A percentile compares a stretch with the other conserved stretches of the same genome.
phyloP scores from a whole-genome alignment of 2,329 filamentous ascomycete genomes.

The Bimuria novae-zelandiae region DNA sequence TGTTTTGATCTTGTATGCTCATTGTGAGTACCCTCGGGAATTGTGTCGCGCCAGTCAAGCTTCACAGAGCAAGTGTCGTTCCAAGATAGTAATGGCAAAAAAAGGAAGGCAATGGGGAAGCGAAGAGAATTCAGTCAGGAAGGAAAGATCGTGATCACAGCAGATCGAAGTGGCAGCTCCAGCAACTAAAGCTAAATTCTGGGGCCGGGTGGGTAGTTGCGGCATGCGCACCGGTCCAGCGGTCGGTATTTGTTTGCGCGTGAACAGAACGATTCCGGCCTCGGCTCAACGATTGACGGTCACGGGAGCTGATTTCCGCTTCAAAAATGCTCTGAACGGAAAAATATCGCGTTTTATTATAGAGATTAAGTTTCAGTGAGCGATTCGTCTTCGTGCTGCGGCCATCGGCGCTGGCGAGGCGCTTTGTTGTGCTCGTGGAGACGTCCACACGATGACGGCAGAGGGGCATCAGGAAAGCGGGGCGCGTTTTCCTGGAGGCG shows the following conservation, averaged over 20 bases:
- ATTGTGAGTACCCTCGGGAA: conserved; percentile 28
- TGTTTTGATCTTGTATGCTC: conserved; percentile 50
- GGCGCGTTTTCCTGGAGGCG: conserved; percentile 19
- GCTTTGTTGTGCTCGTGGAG: conserved; percentile 28
- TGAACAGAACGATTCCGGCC: conserved; percentile 35
- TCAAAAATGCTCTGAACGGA: conserved; percentile 13
- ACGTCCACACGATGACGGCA: conserved; percentile 22
- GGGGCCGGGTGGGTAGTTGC: conserved; percentile 43
- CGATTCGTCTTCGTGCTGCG: conserved; percentile 13
- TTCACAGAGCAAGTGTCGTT: not conserved
- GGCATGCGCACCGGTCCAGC: conserved; percentile 32
- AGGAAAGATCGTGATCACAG: conserved; percentile 5
- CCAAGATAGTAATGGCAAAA: conserved; percentile 1
- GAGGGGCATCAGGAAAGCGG: conserved; percentile 22
- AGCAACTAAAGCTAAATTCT: conserved; percentile 28
- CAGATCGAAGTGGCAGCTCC: not conserved
- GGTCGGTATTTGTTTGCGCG: conserved; percentile 39
- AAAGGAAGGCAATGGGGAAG: conserved; percentile 8
- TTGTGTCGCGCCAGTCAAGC: not conserved
- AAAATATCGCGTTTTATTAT: not conserved
- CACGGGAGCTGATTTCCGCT: conserved; percentile 25
- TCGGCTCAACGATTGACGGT: conserved; percentile 37
- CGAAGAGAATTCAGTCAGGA: not conserved
- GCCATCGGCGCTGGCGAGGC: conserved; percentile 4
- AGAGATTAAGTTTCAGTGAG: not conserved